Evolutionary conservation across 2,329 filamentous ascomycete genomes (phyloP), one percentile per base, ranked within the genome.

Genomic region (Hypoxylon sp.): DNA sequence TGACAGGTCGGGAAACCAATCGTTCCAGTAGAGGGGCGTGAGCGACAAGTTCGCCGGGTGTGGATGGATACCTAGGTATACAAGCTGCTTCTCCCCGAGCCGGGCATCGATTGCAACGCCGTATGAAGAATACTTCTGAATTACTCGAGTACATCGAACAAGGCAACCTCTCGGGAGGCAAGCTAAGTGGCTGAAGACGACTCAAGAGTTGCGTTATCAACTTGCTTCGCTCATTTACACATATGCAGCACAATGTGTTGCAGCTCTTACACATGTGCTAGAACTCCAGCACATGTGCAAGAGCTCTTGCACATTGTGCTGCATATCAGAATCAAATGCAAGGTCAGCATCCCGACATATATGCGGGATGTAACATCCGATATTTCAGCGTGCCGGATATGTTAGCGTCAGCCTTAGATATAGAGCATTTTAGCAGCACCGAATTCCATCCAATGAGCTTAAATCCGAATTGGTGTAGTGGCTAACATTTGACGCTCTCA

Each of bases 401-500:
- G 24, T 27, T 27, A 27, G 24, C 24, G 24, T 27, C 3, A 27
- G 5, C 13, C 13, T 13, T 3, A 15, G 17, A 47, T 32, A 61
- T 57, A 57, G 1, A 6, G 2, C 1, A 39, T 37, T 52, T 7
- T 51, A 42, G 17, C 48, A 54, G 3, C 3, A 8, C 5, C 4
- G 8, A 0, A 7, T 24, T 4, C 35, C 37, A 53, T 56, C 59
- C 59, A 56, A 62, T 56, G 29, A 46, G 32, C 21, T 46, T 15
- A 11, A 8, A 68, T 78, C 76, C 76, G 76, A 78, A 77, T 76
- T 76, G 79, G 75, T 77, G 74, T 75, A 75, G 75, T 78, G 76
- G 76, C 72, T 72, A 77, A 78, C 76, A 78, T 77, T 76, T 76
- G 72, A 75, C 76, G 76, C 76, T 77, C 76, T 79, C 76, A 77